Conservation (phyloP, 805 yeast species). For the Lipomyces spencermartinsiae region DNA sequence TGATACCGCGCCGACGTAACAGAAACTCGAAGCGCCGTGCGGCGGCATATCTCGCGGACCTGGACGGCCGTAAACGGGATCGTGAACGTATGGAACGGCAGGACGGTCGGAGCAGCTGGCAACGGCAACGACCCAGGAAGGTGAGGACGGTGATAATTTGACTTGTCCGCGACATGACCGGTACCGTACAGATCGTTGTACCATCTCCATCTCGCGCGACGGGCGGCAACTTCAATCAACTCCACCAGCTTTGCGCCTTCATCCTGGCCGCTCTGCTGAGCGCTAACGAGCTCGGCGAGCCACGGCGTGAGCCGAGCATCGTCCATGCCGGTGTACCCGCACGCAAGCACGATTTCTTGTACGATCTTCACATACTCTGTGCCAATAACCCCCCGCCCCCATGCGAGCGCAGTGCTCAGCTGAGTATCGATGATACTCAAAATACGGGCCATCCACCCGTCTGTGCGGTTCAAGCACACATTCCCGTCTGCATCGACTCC, state of each 20-base stretch:
- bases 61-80: constrained; percentile 42
- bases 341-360: constrained; percentile 28
- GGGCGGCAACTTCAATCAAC: constrained; percentile 40
- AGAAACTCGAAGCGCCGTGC: constrained; percentile 42
- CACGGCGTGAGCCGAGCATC: constrained; percentile 25
- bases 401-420: constrained; percentile 36
- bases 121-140: constrained; percentile 41
- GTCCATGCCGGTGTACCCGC: constrained; percentile 23
- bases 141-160: constrained; percentile 34
- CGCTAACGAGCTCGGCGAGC: constrained; percentile 23
- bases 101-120: constrained; percentile 44
- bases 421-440: constrained; percentile 40
- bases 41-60: constrained; percentile 41
- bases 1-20: constrained; percentile 39
- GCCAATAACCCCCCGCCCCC: constrained; percentile 44
- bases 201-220: constrained; percentile 41
- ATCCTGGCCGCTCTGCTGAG: constrained; percentile 26
- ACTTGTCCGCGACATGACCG: background rate
- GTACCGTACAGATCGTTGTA: constrained; percentile 37
- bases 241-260: constrained; percentile 43
- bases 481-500: constrained; percentile 42
- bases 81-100: constrained; percentile 47
- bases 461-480: constrained; percentile 32
- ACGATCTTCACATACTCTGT: background rate
- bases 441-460: constrained; percentile 44